Evolutionary conservation across 495 filamentous ascomycete species (phyloP).

Genomic region (Aspergillus conjunctus): DNA sequence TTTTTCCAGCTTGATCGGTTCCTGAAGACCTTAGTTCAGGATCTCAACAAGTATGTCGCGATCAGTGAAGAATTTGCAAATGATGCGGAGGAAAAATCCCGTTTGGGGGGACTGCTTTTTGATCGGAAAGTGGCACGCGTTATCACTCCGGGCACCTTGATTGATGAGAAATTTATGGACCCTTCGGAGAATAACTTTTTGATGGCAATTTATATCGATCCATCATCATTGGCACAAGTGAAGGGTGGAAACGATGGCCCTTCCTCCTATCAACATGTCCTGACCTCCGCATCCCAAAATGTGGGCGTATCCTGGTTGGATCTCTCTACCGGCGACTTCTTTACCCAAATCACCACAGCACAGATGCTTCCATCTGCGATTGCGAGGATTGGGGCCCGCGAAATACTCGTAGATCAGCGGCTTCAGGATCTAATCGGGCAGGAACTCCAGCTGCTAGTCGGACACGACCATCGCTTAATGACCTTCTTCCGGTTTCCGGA

Average conservation of each 20-base stretch:
- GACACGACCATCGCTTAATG: constrained; percentile 48
- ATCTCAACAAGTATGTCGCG: constrained; percentile 86
- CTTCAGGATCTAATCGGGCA: constrained; percentile 52
- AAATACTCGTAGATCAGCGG: constrained; percentile 74
- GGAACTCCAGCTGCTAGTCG: constrained; percentile 45
- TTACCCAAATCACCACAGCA: constrained; percentile 76
- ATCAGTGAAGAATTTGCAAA: constrained; percentile 90
- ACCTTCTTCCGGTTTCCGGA: constrained; percentile 43
- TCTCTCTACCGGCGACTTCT: constrained; percentile 91
- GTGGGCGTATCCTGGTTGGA: constrained; percentile 94
- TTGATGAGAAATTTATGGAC: constrained; percentile 97
- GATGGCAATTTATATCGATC: constrained; percentile 67
- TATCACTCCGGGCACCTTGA: constrained; percentile 90
- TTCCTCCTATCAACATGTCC: constrained; percentile 36
- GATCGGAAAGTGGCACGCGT: constrained; percentile 83
- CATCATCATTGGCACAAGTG: constrained; percentile 25
- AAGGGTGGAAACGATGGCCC: constrained; percentile 24
- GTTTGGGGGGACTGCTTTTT: constrained; percentile 74
- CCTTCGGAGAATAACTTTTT: constrained; percentile 90
- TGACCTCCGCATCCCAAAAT: constrained; percentile 42
- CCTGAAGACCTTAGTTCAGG: constrained; percentile 88
- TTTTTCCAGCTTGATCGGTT: constrained; percentile 89
- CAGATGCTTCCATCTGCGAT: constrained; percentile 74
- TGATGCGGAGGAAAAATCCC: constrained; percentile 62
- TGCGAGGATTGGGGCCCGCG: constrained; percentile 79